Evolutionary conservation across 2,329 filamentous ascomycete genomes (phyloP), one percentile per base, ranked within the genome.

Genomic region (Trichophyton verrucosum): DNA sequence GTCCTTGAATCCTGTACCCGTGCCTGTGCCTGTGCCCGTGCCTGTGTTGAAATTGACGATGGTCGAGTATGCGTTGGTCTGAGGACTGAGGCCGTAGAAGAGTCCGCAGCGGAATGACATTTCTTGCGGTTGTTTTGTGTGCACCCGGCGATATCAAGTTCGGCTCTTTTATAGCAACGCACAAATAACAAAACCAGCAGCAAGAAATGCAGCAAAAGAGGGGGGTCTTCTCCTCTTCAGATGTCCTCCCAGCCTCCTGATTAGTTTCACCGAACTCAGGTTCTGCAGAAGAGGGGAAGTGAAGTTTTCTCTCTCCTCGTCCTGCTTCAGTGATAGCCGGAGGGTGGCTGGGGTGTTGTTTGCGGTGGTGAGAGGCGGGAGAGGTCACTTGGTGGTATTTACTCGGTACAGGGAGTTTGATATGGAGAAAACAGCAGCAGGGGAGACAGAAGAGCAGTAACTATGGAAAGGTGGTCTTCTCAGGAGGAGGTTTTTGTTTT

Each of bases 21-120:
- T 24, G 3, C 24, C 24, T 6, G 24, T 27, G 4, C 27, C 27
- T 7, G 27, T 30, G 27, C 27, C 27, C 9, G 38, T 24, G 15
- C 20, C 55, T 11, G 38, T 24, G 9, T 57, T 57, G 38, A 20
- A 57, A 24, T 27, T 42, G 11, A 57, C 55, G 38, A 57, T 57
- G 55, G 55, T 57, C 8, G 55, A 38, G 27, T 57, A 57, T 3
- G 55, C 55, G 38, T 57, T 57, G 27, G 55, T 38, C 30, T 57
- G 55, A 11, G 55, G 33, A 22, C 33, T 57, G 55, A 38, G 30
- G n/a, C 55, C 55, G 22, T 13, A 57, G n/a, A 42, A 57, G 55
- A 57, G 55, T 9, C 55, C 55, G 13, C 38, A 57, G n/a, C 38
- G 55, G 27, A 57, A 57, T 20, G 55, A 40, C 55, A 57, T 57